Conservation (phyloP, 352 stramenopile genomes). For the Phytophthora idaei region DNA sequence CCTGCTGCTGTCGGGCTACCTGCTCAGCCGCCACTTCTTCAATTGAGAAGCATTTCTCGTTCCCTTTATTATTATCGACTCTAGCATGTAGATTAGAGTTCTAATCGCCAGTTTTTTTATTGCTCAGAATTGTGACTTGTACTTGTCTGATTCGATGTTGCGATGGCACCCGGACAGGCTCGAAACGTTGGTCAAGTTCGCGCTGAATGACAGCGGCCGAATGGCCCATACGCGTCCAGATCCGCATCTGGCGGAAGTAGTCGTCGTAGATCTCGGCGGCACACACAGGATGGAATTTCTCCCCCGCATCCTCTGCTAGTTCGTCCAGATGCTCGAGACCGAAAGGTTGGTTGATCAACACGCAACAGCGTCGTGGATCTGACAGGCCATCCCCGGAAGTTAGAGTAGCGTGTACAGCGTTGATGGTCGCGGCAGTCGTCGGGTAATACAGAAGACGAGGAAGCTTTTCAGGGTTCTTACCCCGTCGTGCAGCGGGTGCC, state of each 20-base stretch:
- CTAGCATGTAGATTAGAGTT: background rate
- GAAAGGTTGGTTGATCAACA: slow-evolving; percentile 67
- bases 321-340: slow-evolving; percentile 62
- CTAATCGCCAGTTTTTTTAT: background rate
- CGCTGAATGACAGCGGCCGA: slow-evolving; percentile 53
- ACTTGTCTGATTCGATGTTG: slow-evolving; percentile 24
- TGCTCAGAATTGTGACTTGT: slow-evolving; percentile 6
- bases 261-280: slow-evolving; percentile 76
- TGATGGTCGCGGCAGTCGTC: slow-evolving; percentile 67
- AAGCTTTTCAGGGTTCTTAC: slow-evolving; percentile 48
- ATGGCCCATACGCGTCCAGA: slow-evolving; percentile 75
- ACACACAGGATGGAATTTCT: slow-evolving; percentile 67
- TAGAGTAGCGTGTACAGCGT: slow-evolving; percentile 60
- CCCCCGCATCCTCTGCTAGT: slow-evolving; percentile 52
- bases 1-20: slow-evolving; percentile 41
- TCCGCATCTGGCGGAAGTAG: slow-evolving; percentile 72
- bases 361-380: slow-evolving; percentile 58
- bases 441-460: slow-evolving; percentile 66
- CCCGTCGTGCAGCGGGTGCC: slow-evolving; percentile 29
- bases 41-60: slow-evolving; percentile 20
- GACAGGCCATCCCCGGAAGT: slow-evolving; percentile 45
- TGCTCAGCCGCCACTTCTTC: slow-evolving; percentile 35
- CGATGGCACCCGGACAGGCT: slow-evolving; percentile 46
- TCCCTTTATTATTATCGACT: slow-evolving; percentile 20
- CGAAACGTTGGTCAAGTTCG: slow-evolving; percentile 61